phyloP scores from a whole-genome alignment of 2,329 filamentous ascomycete genomes.

The Beauveria rudraprayagi region DNA sequence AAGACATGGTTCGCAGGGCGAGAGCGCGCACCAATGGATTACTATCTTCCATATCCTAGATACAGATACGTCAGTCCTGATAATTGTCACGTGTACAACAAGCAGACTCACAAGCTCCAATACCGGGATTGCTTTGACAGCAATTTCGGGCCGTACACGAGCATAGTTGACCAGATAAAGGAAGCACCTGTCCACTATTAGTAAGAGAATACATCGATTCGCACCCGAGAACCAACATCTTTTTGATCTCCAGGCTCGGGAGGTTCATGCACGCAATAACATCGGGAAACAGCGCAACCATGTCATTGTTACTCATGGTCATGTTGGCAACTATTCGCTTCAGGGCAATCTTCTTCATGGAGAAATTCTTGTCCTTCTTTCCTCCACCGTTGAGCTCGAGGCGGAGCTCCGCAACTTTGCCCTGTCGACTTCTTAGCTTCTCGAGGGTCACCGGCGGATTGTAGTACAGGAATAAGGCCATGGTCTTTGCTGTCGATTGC shows the following conservation, averaged over 20 bases:
- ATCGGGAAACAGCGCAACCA: conserved; percentile 94
- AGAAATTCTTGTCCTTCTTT: conserved; percentile 97
- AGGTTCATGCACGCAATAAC: conserved; percentile 95
- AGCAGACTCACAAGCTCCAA: conserved; percentile 60
- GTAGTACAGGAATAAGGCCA: conserved; percentile 47
- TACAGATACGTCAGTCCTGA: conserved; percentile 12
- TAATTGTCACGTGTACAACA: neutral
- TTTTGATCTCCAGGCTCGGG: conserved; percentile 94
- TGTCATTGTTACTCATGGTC: conserved; percentile 99
- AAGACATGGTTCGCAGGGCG: conserved; percentile 90
- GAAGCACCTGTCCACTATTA: conserved; percentile 67
- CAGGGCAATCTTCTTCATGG: conserved; percentile 90
- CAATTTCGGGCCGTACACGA: conserved; percentile 86
- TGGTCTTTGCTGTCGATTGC: conserved; percentile 10
- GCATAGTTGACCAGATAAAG: conserved; percentile 96
- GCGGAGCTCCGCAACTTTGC: conserved; percentile 96
- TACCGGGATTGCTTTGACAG: conserved; percentile 84
- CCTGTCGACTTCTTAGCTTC: conserved; percentile 62
- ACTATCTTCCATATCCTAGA: conserved; percentile 84
- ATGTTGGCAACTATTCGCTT: conserved; percentile 99
- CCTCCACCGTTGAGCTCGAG: conserved; percentile 86
- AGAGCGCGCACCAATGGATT: conserved; percentile 91
- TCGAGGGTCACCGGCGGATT: conserved; percentile 36
- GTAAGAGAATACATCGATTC: neutral
- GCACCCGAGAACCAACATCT: conserved; percentile 63